Evolutionary conservation across 768 basidiomycete species (phyloP), one percentile per base, ranked within the genome.

Genomic region (Mycena haematopus): DNA sequence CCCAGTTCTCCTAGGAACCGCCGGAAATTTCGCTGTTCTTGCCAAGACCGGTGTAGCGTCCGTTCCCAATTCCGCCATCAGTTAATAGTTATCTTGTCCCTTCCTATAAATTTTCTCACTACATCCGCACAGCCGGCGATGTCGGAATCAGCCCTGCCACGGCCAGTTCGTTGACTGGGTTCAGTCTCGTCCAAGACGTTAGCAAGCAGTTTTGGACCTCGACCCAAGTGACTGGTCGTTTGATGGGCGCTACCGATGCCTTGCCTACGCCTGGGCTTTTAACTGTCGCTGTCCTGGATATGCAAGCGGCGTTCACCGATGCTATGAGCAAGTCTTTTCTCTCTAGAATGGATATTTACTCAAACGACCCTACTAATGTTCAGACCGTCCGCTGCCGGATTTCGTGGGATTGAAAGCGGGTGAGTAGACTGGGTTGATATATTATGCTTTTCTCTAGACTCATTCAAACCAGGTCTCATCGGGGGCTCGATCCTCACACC

Each of bases 131-230:
- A 22, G 22, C 40, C 51, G 58, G n/a, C 15, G 58, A 59, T 10
- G 49, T 59, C 33, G 58, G 58, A 10, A 22, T 52, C 35, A 29
- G 40, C 22, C 42, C 50, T 22, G 50, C 31, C 1, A 52, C 29
- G 3, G 19, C 13, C 42, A 59, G 29, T 38, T 52, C 58, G 29
- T 9, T 59, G 10, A 33, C 50, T 21, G 42, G 42, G 21, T 59
- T 59, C 51, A 31, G 31, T 17, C 51, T 53, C 31, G 51, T 52
- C 15, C 51, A 19, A 33, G 58, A 59, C 33, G n/a, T 19, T 13
- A 59, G 58, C 14, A 10, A 36, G 58, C 58, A 52, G 15, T 59
- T 59, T 22, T 59, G 29, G 58, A 59, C 58, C 11, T 59, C 58
- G 31, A 15, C 58, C 25, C 58, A 59, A 22, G 58, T 59, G 31